These are phyloP conservation scores for Serendipita sp. DNA, from an alignment of 768 basidiomycete genomes.

Conservation along the genomic window DNA sequence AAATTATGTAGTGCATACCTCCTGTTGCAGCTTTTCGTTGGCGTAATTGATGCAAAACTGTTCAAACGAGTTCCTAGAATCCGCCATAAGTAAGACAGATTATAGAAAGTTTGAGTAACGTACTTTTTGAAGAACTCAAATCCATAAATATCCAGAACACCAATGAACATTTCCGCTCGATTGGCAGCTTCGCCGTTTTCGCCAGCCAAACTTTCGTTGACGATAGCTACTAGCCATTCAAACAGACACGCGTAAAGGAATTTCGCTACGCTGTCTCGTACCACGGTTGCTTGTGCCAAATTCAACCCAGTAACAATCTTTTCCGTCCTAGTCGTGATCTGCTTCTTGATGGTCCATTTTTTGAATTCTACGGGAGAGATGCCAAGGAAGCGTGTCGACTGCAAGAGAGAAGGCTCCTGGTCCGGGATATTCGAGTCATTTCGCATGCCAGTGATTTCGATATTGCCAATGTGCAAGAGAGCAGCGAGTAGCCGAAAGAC, in stretches of 20 bases:
- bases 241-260: conserved; percentile 98
- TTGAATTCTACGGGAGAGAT: conserved; percentile 86
- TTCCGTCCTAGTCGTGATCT: conserved; percentile 84
- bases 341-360: conserved; percentile 98
- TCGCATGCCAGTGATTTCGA: conserved; percentile 70
- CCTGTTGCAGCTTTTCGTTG: conserved; percentile 95
- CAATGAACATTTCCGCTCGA: conserved; percentile 95
- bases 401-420: conserved; percentile 57
- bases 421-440: conserved; percentile 77
- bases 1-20: conserved; percentile 36
- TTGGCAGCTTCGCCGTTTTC: conserved; percentile 83
- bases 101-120: conserved; percentile 21
- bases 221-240: conserved; percentile 94
- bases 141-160: conserved; percentile 95
- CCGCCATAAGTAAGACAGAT: background rate
- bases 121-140: conserved; percentile 93
- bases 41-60: conserved; percentile 99
- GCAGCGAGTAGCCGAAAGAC: conserved; percentile 90
- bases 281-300: conserved; percentile 79
- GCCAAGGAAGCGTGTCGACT: conserved; percentile 82
- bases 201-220: conserved; percentile 94
- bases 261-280: conserved; percentile 92
- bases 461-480: conserved; percentile 93
- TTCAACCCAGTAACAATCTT: conserved; percentile 85
- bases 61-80: conserved; percentile 35